Evolutionary conservation across 352 stramenopile genomes (phyloP).

Genomic region (Phytophthora meadii): DNA sequence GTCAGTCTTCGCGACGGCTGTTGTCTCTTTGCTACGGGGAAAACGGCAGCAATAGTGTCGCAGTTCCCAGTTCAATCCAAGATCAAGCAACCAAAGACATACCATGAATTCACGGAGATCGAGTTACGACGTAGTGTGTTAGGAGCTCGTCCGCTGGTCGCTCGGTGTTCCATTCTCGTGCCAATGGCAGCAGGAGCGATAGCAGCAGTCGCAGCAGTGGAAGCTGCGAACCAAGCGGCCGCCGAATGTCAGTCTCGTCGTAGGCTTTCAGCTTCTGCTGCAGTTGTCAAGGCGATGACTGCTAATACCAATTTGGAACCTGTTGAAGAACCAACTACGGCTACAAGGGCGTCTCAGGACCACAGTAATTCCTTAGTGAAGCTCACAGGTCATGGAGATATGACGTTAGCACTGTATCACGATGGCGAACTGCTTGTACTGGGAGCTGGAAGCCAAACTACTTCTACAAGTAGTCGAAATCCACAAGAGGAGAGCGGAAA

Average conservation of each 20-base stretch:
- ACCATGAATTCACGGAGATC: constrained; percentile 53
- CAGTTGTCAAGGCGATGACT: constrained; percentile 9
- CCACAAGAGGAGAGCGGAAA: constrained; percentile 18
- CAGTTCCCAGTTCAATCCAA: constrained; percentile 7
- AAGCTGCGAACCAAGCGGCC: constrained; percentile 37
- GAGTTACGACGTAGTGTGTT: constrained; percentile 27
- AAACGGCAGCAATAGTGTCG: constrained; percentile 17
- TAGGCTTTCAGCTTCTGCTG: constrained; percentile 20
- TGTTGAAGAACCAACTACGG: constrained; percentile 16
- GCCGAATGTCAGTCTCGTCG: constrained; percentile 33
- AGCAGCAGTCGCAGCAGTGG: constrained; percentile 38
- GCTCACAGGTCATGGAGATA: constrained; percentile 44
- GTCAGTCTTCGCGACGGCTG: constrained; percentile 53
- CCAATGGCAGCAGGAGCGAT: constrained; percentile 27
- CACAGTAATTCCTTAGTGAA: constrained; percentile 47
- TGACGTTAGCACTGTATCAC: constrained; percentile 56
- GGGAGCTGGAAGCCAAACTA: constrained; percentile 22
- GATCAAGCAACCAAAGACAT: constrained; percentile 18
- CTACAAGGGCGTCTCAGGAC: constrained; percentile 20
- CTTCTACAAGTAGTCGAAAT: constrained; percentile 3
- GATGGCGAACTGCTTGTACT: constrained; percentile 46
- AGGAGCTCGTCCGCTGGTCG: constrained; percentile 32
- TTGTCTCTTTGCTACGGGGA: constrained; percentile 48
- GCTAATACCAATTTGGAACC: constrained; percentile 10
- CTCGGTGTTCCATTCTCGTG: constrained; percentile 38